Evolutionary conservation across 495 filamentous ascomycete genomes (phyloP), one percentile per base, ranked within the genome.

Genomic region (Neurospora terricola): DNA sequence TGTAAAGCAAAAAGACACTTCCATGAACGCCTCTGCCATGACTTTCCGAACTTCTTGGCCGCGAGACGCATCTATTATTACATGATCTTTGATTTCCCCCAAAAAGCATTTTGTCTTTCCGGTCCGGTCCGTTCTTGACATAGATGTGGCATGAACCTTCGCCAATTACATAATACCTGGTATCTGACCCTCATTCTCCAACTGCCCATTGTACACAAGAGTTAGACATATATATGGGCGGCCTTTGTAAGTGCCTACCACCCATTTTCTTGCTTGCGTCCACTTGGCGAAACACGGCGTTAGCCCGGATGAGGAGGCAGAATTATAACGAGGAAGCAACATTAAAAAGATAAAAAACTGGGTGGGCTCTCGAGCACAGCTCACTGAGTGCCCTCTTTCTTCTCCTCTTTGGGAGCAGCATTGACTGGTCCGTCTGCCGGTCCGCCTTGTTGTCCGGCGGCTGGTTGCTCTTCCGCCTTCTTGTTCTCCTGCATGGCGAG

Each of bases 401-500:
- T 70, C 70, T 40, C 68, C n/a, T 72, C 34, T 68, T 74, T 72
- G 38, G 71, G 36, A 69, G 69, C 73, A 72, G 70, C 70, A n/a
- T 66, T 40, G 38, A 34, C 71, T 21, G 70, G 54, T 66, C 54
- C 54, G 5, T 36, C 54, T 18, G 54, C 54, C 54, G 54, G 54
- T 36, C 48, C 40, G 43, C 27, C 71, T 76, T 74, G 42, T 78
- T 75, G 18, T 70, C 39, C 16, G 71, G 59, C 48, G 40, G 74
- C 62, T 10, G 72, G 70, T 9, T 71, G 62, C 2, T 69, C 78
- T 21, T 72, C 77, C n/a, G 81, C 74, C 70, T 75, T 78, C 75
- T 82, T 82, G 71, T 82, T 78, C 74, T 85, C 86, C 84, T 90
- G 84, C 72, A 87, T 74, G 9, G 89, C 88, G 70, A 92, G 83